Conservation (phyloP, 441 rosid genomes). For the Jatropha multifida region DNA sequence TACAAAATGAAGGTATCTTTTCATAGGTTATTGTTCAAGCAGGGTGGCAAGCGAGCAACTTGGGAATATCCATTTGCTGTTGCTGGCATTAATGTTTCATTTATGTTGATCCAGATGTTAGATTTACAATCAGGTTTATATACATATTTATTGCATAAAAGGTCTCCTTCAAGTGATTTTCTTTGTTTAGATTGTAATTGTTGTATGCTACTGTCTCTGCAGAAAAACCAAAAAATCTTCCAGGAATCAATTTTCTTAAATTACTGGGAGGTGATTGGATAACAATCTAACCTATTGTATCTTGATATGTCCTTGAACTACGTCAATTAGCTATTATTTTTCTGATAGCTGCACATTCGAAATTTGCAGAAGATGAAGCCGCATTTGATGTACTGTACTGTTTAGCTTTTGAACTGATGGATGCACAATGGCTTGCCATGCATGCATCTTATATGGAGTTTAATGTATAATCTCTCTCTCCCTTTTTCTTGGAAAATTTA, state of each 20-base stretch:
- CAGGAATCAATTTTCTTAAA: conserved; percentile 73
- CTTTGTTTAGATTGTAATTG: background rate
- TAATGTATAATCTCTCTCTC: conserved; percentile 50
- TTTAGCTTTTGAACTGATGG: conserved; percentile 93
- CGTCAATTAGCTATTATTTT: background rate
- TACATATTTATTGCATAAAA: background rate
- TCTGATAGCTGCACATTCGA: conserved; percentile 9
- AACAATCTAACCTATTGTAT: conserved; percentile 6
- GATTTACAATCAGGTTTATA: conserved; percentile 67
- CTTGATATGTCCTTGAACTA: background rate
- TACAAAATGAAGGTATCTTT: conserved; percentile 81
- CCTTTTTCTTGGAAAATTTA: background rate
- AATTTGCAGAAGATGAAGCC: conserved; percentile 76
- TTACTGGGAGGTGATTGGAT: conserved; percentile 69
- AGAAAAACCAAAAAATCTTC: conserved; percentile 77
- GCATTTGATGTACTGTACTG: conserved; percentile 91
- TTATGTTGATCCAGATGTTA: conserved; percentile 93
- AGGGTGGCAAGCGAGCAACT: conserved; percentile 71
- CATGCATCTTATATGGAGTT: conserved; percentile 98
- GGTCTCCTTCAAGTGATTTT: too few relatives aligned
- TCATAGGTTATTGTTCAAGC: conserved; percentile 85
- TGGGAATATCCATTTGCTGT: conserved; percentile 99
- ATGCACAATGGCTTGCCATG: conserved; percentile 99
- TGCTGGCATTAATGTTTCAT: conserved; percentile 91
- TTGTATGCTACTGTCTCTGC: conserved; percentile 23